Evolutionary conservation across 306 rosid genomes (phyloP).

Genomic region (Macrotyloma uniflorum): DNA sequence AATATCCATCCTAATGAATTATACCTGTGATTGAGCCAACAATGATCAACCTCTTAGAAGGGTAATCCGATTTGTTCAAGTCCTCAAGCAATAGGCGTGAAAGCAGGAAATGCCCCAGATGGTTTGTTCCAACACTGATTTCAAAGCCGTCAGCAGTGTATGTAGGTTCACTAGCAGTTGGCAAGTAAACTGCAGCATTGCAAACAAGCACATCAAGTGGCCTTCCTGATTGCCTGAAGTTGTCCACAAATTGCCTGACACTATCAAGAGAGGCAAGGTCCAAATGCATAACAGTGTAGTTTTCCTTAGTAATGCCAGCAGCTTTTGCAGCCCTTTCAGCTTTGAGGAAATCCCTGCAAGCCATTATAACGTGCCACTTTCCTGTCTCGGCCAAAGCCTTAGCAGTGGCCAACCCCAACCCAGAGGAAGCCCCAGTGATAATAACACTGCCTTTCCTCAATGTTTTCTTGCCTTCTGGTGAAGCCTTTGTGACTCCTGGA

Average conservation of each 20-base stretch:
- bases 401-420: slow-evolving; percentile 87
- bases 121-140: slow-evolving; percentile 90
- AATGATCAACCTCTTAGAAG: slow-evolving; percentile 75
- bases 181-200: slow-evolving; percentile 85
- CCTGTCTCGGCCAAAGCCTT: slow-evolving; percentile 88
- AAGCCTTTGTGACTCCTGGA: slow-evolving; percentile 53
- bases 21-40: slow-evolving; percentile 91
- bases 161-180: slow-evolving; percentile 85
- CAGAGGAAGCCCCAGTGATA: slow-evolving; percentile 87
- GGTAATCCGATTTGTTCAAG: slow-evolving; percentile 78
- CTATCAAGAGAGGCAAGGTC: slow-evolving; percentile 91
- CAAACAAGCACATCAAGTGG: slow-evolving; percentile 87
- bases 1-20: background rate
- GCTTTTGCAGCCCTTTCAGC: slow-evolving; percentile 89
- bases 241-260: slow-evolving; percentile 74
- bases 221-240: slow-evolving; percentile 65
- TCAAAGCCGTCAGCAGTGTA: slow-evolving; percentile 91
- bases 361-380: slow-evolving; percentile 92
- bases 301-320: slow-evolving; percentile 77
- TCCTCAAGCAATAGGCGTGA: slow-evolving; percentile 74
- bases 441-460: slow-evolving; percentile 81
- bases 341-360: slow-evolving; percentile 93
- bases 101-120: slow-evolving; percentile 89
- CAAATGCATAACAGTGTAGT: slow-evolving; percentile 75
- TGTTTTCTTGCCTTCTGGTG: slow-evolving; percentile 80